Conservation (phyloP, 371 early-diverging fungal genomes). For the Mortierella sp. region DNA sequence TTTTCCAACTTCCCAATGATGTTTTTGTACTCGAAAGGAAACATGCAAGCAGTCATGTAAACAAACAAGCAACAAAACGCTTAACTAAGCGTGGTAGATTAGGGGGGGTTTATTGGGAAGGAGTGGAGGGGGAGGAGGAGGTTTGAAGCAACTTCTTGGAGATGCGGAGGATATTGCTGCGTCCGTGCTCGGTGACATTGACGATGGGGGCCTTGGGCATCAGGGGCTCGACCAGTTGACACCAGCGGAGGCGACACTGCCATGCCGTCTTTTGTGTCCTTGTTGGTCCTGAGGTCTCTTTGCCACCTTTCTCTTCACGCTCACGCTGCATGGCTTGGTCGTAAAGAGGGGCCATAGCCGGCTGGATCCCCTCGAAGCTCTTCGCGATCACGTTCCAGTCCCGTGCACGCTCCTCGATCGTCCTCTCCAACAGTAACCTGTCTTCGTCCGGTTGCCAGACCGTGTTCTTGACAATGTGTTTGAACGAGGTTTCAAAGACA, state of each 20-base stretch:
- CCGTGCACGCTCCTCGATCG: conserved; percentile 12
- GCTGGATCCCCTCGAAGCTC: conserved; percentile 33
- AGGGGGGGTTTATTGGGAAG: neutral
- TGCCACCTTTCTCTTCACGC: neutral
- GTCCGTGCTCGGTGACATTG: neutral
- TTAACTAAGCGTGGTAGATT: neutral
- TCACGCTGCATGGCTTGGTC: conserved; percentile 7
- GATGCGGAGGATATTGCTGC: conserved; percentile 18
- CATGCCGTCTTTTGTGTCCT: conserved; percentile 39
- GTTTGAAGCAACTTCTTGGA: conserved; percentile 28
- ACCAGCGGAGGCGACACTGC: conserved; percentile 49
- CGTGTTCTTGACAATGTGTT: conserved; percentile 25
- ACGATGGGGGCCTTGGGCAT: conserved; percentile 26
- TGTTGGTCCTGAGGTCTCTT: neutral
- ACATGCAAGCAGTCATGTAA: no score
- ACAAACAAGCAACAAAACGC: no score
- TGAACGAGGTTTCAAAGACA: conserved; percentile 42
- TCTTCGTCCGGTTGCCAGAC: conserved; percentile 44
- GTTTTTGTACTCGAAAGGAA: no score
- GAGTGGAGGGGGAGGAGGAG: no score
- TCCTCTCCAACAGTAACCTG: conserved; percentile 21
- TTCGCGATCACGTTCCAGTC: conserved; percentile 43
- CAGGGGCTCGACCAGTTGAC: conserved; percentile 38
- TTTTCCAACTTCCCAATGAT: neutral
- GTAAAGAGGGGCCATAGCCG: conserved; percentile 31